A percentile compares a stretch with the other conserved stretches of the same genome.
Evolutionary conservation across 352 stramenopile genomes (phyloP).

Genomic region (Phytophthora ohioensis): DNA sequence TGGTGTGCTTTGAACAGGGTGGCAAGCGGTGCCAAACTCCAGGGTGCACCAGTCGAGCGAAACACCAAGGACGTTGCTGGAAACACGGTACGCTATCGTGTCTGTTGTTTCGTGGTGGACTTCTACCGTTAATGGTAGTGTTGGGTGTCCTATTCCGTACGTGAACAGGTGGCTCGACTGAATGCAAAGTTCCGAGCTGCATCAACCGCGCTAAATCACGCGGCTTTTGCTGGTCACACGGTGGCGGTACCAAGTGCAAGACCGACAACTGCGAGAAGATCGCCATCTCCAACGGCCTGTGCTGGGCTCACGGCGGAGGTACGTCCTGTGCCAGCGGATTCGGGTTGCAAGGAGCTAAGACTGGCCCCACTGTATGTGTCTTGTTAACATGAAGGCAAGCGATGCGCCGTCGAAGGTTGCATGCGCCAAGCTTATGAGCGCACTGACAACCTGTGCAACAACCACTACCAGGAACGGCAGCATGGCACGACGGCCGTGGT

Average conservation of each 20-base stretch:
- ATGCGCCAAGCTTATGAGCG: conserved; percentile 76
- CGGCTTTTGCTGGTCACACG: conserved; percentile 89
- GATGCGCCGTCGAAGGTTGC: conserved; percentile 62
- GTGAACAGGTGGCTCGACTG: conserved; percentile 62
- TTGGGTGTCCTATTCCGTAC: conserved; percentile 7
- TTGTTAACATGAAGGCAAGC: conserved; percentile 45
- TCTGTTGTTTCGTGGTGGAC: neutral
- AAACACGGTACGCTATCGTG: conserved; percentile 51
- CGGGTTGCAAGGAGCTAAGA: neutral
- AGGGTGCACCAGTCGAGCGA: conserved; percentile 75
- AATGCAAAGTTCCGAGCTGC: conserved; percentile 76
- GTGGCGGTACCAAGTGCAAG: conserved; percentile 86
- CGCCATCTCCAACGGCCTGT: conserved; percentile 79
- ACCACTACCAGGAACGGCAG: conserved; percentile 57
- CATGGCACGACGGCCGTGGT: conserved; percentile 7
- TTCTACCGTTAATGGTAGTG: neutral
- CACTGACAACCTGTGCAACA: conserved; percentile 80
- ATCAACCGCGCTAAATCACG: conserved; percentile 86
- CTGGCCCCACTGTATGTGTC: neutral
- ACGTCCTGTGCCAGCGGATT: conserved; percentile 11
- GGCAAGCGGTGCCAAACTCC: conserved; percentile 70
- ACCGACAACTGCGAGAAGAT: conserved; percentile 75
- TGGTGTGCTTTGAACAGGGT: conserved; percentile 41
- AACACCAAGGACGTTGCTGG: conserved; percentile 80
- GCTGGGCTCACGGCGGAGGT: conserved; percentile 82